Evolutionary conservation across 257 asterid genomes (phyloP), one percentile per base, ranked within the genome.

Genomic region (Scutellaria minor): DNA sequence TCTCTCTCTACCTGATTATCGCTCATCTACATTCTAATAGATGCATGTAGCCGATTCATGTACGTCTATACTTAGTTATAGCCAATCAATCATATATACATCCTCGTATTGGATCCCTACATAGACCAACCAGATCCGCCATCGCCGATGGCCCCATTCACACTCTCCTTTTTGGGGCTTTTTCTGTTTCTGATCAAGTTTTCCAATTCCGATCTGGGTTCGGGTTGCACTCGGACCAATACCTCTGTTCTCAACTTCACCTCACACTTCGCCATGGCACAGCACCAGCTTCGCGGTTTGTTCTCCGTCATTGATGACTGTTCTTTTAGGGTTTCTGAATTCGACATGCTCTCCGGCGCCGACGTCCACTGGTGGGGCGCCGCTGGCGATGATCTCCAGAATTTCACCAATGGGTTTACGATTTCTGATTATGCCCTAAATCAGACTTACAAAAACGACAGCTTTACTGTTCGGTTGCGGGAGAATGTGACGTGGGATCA

Each of bases 351-450:
- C 6, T 75, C 88, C 45, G 99, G 99, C 69, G 70, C 89, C 44
- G 88, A 95, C 79, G 99, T 92, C 62, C 92, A 77, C 78, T 95
- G 96, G 96, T 90, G 99, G 98, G 98, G 98, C 55, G 88, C 99
- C 20, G 45, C 68, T 3, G 99, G 90, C 9, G 82, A 70, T 13
- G 86, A 87, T 72, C 87, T 95, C 68, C 89, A 84, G 15, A 95
- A 92, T 77, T 85, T 95, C 55, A 91, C 97, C 18, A 65, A 47
- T 50, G 99, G 99, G 15, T 91, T 95, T 70, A 68, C 78, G 59
- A 74, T 92, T 48, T 88, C 99, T 0, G 92, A 89, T 80, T 86
- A 86, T 4, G 22, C 20, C 53, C 80, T 95, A 83, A 90, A 92
- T 75, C 88, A 75, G 52, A 88, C 96, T 40, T 88, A 77, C 75